Evolutionary conservation across 257 asterid genomes (phyloP), one percentile per base, ranked within the genome.

Genomic region (Primulina tabacum): DNA sequence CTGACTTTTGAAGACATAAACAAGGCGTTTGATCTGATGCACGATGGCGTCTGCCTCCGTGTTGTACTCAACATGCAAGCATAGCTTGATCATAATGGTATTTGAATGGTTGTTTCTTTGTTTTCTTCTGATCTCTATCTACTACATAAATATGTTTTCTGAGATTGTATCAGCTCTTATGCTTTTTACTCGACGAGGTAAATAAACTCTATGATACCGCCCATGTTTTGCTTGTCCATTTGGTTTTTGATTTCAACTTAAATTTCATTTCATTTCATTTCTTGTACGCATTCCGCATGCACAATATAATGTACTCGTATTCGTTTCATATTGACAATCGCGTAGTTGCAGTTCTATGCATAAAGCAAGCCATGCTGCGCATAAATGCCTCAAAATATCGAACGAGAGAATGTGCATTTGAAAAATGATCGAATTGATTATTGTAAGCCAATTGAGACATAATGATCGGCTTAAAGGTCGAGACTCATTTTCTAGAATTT

Each of bases 21-120:
- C 71, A 57, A 83, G 72, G 97, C 95, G 30, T 93, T 93, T 59
- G 89, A 90, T 81, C 84, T 93, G 80, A 90, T 93, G 99, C 99
- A 93, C 21, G 96, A 82, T 2, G 96, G 97, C 7, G 76, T 30
- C 2, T 89, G 96, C 83, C 96, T 92, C 30, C 96, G 96, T 0
- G 95, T 87, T n/a, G 98, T 92, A 73, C 97, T 93, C 43, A 60
- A 55, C 80, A 75, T 79, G 92, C 75, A 79, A 2, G 80, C 60
- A 21, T 86, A 60, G 82, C 9, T n/a, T 47, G 21, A 32, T 50
- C 67, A 1, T 32, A 69, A 35, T 9, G 32, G 56, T 63, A 34
- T 47, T 14, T 7, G 16, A 9, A 38, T 9, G 50, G 14, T 38
- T 8, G 17, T 43, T 43, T 11, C 53, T 43, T 43, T 43, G 12